phyloP scores from a whole-genome alignment of 768 basidiomycete species.

The Steccherinum ochraceum region DNA sequence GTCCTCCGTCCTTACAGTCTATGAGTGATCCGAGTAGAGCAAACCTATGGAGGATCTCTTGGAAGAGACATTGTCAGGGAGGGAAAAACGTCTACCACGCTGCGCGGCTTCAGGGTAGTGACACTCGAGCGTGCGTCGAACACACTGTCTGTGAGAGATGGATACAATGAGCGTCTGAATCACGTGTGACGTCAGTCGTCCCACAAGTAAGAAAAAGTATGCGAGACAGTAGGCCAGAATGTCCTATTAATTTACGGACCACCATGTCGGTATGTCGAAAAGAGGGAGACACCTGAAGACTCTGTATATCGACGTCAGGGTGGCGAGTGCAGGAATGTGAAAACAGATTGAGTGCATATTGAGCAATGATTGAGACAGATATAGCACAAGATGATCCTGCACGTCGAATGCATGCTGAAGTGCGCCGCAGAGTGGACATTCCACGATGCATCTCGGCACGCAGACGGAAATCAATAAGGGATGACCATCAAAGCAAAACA shows the following conservation, averaged over 20 bases:
- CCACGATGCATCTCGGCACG: too few relatives aligned
- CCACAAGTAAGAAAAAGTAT: neutral
- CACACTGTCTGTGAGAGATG: neutral
- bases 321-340: neutral
- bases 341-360: neutral
- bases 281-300: too few relatives aligned
- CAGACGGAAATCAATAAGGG: too few relatives aligned
- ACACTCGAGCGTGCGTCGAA: neutral
- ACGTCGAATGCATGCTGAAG: neutral
- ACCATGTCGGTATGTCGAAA: too few relatives aligned
- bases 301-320: too few relatives aligned
- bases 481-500: too few relatives aligned
- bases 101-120: neutral
- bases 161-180: neutral
- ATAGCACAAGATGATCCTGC: neutral
- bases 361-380: neutral
- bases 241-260: too few relatives aligned
- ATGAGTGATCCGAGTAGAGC: neutral
- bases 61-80: neutral
- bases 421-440: too few relatives aligned
- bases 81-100: neutral
- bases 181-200: neutral
- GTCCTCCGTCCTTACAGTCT: too few relatives aligned
- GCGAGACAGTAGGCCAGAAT: too few relatives aligned
- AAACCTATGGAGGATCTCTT: neutral